Percentiles rank a stretch among this genome's conserved stretches.
phyloP scores from a whole-genome alignment of 2,329 filamentous ascomycete genomes.

The Amauroascus niger region DNA sequence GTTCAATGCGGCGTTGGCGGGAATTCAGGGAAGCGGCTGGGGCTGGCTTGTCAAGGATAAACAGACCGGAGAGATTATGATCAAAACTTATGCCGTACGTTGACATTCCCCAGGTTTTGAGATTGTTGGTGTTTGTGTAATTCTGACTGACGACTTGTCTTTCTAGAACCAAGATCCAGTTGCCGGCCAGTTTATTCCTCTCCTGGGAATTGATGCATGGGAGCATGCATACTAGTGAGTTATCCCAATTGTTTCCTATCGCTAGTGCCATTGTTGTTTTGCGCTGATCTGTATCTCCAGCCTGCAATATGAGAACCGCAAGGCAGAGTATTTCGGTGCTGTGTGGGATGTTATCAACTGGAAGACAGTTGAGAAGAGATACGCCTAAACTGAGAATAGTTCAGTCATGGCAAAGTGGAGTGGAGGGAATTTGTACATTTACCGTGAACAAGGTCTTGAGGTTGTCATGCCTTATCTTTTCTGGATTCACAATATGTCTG shows the following conservation, averaged over 20 bases:
- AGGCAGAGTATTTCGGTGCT: conserved; percentile 88
- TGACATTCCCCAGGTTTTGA: not conserved
- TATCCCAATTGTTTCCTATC: conserved; percentile 1
- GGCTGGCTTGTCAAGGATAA: conserved; percentile 55
- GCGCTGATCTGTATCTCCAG: conserved; percentile 28
- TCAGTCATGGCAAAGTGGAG: too few relatives aligned
- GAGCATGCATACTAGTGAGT: conserved; percentile 84
- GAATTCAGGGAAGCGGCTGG: conserved; percentile 58
- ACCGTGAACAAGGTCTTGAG: not conserved
- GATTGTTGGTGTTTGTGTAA: not conserved
- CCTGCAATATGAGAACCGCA: conserved; percentile 92
- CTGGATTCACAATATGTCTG: not conserved
- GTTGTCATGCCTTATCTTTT: not conserved
- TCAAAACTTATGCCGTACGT: conserved; percentile 55
- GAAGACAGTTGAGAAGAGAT: conserved; percentile 76
- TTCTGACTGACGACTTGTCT: not conserved
- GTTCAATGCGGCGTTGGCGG: conserved; percentile 54
- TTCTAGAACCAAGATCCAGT: conserved; percentile 77
- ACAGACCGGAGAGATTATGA: conserved; percentile 47
- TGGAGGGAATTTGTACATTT: not conserved
- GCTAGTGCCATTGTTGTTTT: not conserved
- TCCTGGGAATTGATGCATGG: conserved; percentile 89
- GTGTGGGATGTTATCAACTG: conserved; percentile 96
- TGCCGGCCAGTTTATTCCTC: conserved; percentile 67
- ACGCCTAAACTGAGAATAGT: conserved; percentile 25